Evolutionary conservation across 352 stramenopile species (phyloP).

Genomic region (Globisporangium nunn): DNA sequence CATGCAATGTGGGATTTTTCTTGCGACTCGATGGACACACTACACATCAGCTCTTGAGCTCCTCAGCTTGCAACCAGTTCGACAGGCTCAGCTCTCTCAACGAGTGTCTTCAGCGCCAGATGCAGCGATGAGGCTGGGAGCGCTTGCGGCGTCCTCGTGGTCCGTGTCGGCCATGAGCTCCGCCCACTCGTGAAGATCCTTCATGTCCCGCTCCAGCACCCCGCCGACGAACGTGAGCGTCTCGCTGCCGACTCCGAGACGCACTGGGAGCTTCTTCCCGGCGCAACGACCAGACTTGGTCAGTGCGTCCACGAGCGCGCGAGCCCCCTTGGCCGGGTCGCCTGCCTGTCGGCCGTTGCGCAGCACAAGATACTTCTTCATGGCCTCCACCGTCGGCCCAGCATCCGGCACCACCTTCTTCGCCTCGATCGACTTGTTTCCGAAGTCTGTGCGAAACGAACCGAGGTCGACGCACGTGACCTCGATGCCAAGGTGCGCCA

Average conservation of each 20-base stretch:
- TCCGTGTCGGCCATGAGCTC: slow-evolving; percentile 3
- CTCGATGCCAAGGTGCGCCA: slow-evolving; percentile 27
- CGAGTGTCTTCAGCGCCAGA: not conserved
- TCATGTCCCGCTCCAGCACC: slow-evolving; percentile 3
- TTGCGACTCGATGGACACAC: no score
- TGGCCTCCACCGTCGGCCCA: not conserved
- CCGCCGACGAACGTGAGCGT: not conserved
- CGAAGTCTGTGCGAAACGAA: slow-evolving; percentile 22
- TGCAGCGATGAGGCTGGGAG: not conserved
- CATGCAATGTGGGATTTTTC: not conserved
- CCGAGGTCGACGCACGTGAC: slow-evolving; percentile 33
- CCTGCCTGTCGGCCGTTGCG: not conserved
- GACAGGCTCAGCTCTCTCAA: not conserved
- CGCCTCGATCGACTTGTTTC: not conserved
- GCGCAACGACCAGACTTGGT: not conserved
- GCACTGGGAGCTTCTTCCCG: slow-evolving; percentile 1
- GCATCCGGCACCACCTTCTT: not conserved
- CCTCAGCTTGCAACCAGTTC: no score
- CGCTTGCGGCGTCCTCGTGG: slow-evolving; percentile 2
- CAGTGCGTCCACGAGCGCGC: slow-evolving; percentile 1
- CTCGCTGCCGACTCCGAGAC: slow-evolving; percentile 4
- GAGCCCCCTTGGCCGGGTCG: slow-evolving; percentile 1
- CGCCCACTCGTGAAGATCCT: slow-evolving; percentile 3
- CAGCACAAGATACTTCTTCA: not conserved
- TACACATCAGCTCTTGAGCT: no score